A percentile compares a stretch with the other conserved stretches of the same genome.
phyloP scores from a whole-genome alignment of 1,139 yeast species.

The Sporopachydermia cereana region DNA sequence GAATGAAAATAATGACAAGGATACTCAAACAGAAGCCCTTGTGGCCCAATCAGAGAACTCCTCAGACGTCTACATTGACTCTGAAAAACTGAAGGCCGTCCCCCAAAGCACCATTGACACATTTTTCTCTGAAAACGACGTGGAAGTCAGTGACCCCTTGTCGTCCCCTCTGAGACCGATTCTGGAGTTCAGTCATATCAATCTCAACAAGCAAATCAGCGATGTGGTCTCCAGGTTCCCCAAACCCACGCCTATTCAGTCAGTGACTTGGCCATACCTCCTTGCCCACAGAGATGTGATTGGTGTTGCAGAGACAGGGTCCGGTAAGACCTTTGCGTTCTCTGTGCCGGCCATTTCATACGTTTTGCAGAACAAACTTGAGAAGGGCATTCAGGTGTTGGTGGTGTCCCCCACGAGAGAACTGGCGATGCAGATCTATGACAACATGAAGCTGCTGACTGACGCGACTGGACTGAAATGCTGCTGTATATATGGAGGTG shows the following conservation, averaged over 20 bases:
- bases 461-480: slow-evolving; percentile 51
- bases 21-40: slow-evolving; percentile 9
- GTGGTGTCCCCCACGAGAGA: slow-evolving; percentile 96
- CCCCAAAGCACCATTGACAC: slow-evolving; percentile 47
- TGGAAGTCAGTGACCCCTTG: slow-evolving; percentile 63
- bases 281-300: slow-evolving; percentile 74
- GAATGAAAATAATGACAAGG: slow-evolving; percentile 20
- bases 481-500: slow-evolving; percentile 95
- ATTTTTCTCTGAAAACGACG: slow-evolving; percentile 63
- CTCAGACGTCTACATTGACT: slow-evolving; percentile 23
- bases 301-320: slow-evolving; percentile 98
- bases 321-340: slow-evolving; percentile 95
- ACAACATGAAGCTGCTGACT: slow-evolving; percentile 63
- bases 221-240: slow-evolving; percentile 56
- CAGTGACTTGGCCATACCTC: slow-evolving; percentile 94
- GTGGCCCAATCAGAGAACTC: not conserved
- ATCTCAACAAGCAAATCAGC: slow-evolving; percentile 44
- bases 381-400: slow-evolving; percentile 52
- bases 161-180: slow-evolving; percentile 50
- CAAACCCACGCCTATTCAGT: slow-evolving; percentile 92
- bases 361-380: slow-evolving; percentile 27
- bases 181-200: slow-evolving; percentile 51
- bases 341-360: slow-evolving; percentile 94
- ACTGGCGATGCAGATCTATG: slow-evolving; percentile 86
- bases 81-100: slow-evolving; percentile 16